Percentiles rank a stretch among this genome's conserved stretches.
phyloP scores from a whole-genome alignment of 805 yeast species.

The Nakazawaea sp. region DNA sequence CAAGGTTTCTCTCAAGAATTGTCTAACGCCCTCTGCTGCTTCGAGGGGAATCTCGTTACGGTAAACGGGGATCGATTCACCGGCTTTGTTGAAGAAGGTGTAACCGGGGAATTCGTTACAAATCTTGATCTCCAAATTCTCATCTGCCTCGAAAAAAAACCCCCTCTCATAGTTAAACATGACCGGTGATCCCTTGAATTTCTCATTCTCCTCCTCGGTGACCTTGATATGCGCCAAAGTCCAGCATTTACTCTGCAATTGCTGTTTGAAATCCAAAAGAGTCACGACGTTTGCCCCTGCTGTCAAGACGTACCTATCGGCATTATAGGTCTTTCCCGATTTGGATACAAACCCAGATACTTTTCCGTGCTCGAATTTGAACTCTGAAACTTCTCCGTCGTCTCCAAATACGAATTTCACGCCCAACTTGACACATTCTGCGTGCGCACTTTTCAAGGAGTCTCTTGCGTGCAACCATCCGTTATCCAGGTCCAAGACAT shows the following conservation, averaged over 20 bases:
- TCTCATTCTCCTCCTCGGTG: constrained; percentile 14
- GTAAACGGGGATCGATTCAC: constrained; percentile 10
- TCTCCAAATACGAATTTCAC: constrained; percentile 18
- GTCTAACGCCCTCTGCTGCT: constrained; percentile 8
- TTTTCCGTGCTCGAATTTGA: neutral
- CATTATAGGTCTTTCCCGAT: constrained; percentile 5
- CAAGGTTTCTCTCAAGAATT: constrained; percentile 14
- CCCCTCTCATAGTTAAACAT: constrained; percentile 17
- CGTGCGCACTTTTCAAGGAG: constrained; percentile 18
- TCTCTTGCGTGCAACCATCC: constrained; percentile 26
- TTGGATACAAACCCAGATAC: neutral
- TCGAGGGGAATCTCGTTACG: constrained; percentile 10
- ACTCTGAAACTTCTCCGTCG: constrained; percentile 9
- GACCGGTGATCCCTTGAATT: constrained; percentile 14
- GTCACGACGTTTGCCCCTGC: constrained; percentile 26
- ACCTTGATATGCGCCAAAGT: constrained; percentile 17
- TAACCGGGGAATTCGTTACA: constrained; percentile 22
- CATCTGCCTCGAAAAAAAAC: constrained; percentile 18
- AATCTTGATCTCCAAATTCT: constrained; percentile 15
- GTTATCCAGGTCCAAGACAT: constrained; percentile 10
- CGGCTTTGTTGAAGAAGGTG: constrained; percentile 11
- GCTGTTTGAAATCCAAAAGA: constrained; percentile 16
- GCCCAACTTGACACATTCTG: constrained; percentile 21
- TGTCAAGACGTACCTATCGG: constrained; percentile 17
- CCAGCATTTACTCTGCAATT: constrained; percentile 16